A percentile compares a stretch with the other conserved stretches of the same genome.
phyloP scores from a whole-genome alignment of 1,284 basidiomycete genomes.

The Ganoderma lingzhi region DNA sequence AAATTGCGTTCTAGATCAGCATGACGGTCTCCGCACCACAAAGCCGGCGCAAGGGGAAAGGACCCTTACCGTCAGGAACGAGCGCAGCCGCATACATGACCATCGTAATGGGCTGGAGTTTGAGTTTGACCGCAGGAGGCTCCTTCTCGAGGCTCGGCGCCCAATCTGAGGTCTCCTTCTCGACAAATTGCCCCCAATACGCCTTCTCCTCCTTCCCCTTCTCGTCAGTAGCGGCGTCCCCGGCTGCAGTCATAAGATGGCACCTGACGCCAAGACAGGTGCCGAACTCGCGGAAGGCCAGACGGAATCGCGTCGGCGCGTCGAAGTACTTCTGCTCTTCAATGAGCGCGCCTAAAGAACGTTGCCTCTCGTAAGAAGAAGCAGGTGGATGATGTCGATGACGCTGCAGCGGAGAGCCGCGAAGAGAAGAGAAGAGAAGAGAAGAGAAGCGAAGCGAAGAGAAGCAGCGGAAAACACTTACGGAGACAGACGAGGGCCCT shows the following conservation, averaged over 20 bases:
- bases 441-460: background rate
- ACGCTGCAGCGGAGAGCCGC: background rate
- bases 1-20: background rate
- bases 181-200: conserved; percentile 30
- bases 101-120: conserved; percentile 32
- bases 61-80: conserved; percentile 35
- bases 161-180: conserved; percentile 22
- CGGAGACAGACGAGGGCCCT: conserved; percentile 30
- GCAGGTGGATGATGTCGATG: background rate
- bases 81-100: conserved; percentile 37
- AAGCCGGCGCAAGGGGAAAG: background rate
- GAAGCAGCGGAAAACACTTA: conserved; percentile 16
- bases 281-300: conserved; percentile 42
- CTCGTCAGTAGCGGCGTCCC: conserved; percentile 10
- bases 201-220: conserved; percentile 20
- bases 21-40: conserved; percentile 1
- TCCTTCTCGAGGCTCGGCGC: conserved; percentile 18
- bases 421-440: background rate
- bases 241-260: conserved; percentile 14
- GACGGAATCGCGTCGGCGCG: conserved; percentile 29
- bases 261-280: conserved; percentile 38
- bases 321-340: conserved; percentile 34
- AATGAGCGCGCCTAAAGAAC: conserved; percentile 20
- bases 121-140: conserved; percentile 19
- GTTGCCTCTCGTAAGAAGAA: too few relatives aligned